phyloP scores from a whole-genome alignment of 164 flowering plant species.

The Vitis rotundifolia region DNA sequence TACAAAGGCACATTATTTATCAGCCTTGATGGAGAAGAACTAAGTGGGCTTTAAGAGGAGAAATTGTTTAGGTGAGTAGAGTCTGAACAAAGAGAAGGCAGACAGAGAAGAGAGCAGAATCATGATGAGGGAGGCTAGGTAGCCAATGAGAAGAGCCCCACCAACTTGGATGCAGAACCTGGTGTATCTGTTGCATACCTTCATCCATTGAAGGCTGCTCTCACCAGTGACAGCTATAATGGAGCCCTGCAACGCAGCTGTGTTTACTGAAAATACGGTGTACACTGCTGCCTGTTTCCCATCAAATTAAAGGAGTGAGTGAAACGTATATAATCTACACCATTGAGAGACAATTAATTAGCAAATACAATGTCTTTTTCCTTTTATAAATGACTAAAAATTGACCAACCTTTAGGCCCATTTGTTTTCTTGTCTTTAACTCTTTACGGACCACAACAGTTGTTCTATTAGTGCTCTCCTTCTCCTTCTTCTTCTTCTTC shows the following conservation, averaged over 20 bases:
- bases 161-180: constrained; percentile 74
- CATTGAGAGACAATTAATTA: no score
- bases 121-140: constrained; percentile 38
- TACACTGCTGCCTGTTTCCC: constrained; percentile 50
- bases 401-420: no score
- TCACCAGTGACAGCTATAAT: constrained; percentile 53
- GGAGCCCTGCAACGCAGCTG: constrained; percentile 50
- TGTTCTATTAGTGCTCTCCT: no score
- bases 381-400: no score
- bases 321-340: no score
- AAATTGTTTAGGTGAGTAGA: constrained; percentile 56
- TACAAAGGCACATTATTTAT: no score
- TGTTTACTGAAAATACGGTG: constrained; percentile 31
- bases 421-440: no score
- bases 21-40: neutral
- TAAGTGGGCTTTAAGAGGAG: constrained; percentile 30
- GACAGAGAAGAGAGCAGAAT: constrained; percentile 44
- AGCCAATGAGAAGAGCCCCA: constrained; percentile 45
- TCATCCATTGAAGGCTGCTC: constrained; percentile 58
- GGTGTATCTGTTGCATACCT: constrained; percentile 61
- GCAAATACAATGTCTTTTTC: no score
- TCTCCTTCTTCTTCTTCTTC: no score
- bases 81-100: constrained; percentile 62
- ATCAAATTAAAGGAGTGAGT: neutral
- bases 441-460: no score